A percentile compares a stretch with the other conserved stretches of the same genome.
Evolutionary conservation across 371 early-diverging fungal species (phyloP).

Genomic region (Dinochytrium kinnereticum): DNA sequence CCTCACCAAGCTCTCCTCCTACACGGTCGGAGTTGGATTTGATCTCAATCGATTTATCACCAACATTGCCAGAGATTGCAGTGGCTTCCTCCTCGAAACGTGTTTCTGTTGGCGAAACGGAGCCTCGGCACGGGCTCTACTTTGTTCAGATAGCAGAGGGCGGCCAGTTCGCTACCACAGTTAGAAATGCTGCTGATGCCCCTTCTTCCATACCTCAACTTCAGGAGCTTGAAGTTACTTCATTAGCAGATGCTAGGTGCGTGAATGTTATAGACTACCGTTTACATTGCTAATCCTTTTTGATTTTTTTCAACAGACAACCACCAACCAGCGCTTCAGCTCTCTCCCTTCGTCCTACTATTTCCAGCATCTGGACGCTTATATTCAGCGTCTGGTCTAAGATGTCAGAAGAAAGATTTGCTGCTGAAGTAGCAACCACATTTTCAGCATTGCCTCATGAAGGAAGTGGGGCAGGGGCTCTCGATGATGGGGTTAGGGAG

Average conservation of each 20-base stretch:
- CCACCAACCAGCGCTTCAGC: constrained; percentile 64
- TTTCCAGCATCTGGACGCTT: neutral
- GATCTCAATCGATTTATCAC: neutral
- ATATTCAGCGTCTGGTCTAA: constrained; percentile 6
- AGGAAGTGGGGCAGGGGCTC: neutral
- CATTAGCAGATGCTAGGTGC: too few relatives aligned
- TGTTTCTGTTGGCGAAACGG: neutral
- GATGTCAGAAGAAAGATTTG: neutral
- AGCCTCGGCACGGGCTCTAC: neutral
- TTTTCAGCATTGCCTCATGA: neutral
- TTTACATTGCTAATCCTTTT: too few relatives aligned
- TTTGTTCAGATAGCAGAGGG: neutral
- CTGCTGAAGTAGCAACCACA: neutral
- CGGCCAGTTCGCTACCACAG: neutral
- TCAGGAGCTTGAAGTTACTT: too few relatives aligned
- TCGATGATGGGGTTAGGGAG: neutral
- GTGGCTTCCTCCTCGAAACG: neutral
- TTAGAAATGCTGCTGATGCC: neutral
- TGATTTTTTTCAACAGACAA: too few relatives aligned
- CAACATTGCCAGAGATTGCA: neutral
- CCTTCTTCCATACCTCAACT: too few relatives aligned
- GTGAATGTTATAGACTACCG: too few relatives aligned
- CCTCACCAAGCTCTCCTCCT: neutral
- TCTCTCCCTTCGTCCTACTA: constrained; percentile 5
- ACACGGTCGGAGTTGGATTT: neutral